These are phyloP conservation scores for Quercus dentata DNA, from an alignment of 306 rosid genomes.

Conservation along the genomic window DNA sequence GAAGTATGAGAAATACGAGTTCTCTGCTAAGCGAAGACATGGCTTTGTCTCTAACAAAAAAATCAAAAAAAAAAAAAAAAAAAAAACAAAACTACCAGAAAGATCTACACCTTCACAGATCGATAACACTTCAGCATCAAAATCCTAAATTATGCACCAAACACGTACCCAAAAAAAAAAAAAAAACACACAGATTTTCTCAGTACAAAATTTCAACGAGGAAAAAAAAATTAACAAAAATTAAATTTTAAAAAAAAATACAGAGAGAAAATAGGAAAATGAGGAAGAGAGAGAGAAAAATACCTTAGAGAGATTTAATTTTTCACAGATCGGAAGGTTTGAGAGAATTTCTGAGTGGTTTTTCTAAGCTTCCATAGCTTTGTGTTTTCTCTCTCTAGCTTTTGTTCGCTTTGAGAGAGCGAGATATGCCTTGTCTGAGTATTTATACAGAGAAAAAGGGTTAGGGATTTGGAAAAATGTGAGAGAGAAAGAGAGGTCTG, in stretches of 20 bases:
- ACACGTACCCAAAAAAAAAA: neutral
- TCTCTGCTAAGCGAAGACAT: conserved; percentile 99
- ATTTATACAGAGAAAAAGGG: conserved; percentile 60
- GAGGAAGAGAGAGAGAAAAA: conserved; percentile 14
- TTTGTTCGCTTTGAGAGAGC: conserved; percentile 21
- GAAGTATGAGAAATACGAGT: conserved; percentile 98
- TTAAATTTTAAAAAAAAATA: conserved; percentile 11
- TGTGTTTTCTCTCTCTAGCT: conserved; percentile 55
- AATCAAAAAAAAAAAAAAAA: too few species aligned
- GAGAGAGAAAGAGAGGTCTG: conserved; percentile 40
- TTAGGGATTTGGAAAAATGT: conserved; percentile 79
- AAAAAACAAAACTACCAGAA: conserved; percentile 25
- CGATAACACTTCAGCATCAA: conserved; percentile 48
- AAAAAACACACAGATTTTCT: neutral
- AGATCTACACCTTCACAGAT: conserved; percentile 58
- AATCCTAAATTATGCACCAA: conserved; percentile 28
- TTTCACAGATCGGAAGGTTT: conserved; percentile 71
- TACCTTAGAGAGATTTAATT: conserved; percentile 40
- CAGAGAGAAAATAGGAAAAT: conserved; percentile 10
- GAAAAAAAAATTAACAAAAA: neutral
- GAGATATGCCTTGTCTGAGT: conserved; percentile 46
- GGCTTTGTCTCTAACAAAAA: conserved; percentile 30
- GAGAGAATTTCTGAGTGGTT: conserved; percentile 6
- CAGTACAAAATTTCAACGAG: neutral
- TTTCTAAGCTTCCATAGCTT: neutral